Evolutionary conservation across 2,329 filamentous ascomycete genomes (phyloP).

Genomic region (Cryphonectria radicalis): DNA sequence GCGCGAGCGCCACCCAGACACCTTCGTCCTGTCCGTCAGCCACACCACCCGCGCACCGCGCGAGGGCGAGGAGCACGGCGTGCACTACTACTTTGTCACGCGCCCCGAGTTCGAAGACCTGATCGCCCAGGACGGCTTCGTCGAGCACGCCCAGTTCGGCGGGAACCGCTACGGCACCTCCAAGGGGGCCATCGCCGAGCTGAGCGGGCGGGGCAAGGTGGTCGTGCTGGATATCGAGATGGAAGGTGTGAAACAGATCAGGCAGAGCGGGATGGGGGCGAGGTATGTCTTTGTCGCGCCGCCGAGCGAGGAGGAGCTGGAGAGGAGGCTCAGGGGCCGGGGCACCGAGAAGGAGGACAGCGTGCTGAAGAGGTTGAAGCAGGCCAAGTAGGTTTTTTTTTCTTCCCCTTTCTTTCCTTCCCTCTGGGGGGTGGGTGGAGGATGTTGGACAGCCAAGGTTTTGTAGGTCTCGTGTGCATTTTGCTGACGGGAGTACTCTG

Average conservation of each 20-base stretch:
- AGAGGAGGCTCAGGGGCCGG: constrained; percentile 72
- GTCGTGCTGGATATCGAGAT: constrained; percentile 96
- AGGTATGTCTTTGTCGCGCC: constrained; percentile 86
- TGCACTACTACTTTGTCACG: constrained; percentile 80
- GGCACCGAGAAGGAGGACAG: constrained; percentile 79
- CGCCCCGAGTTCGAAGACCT: constrained; percentile 70
- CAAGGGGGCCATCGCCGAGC: constrained; percentile 76
- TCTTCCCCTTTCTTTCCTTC: not conserved
- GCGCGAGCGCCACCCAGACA: constrained; percentile 56
- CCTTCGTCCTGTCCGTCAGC: constrained; percentile 61
- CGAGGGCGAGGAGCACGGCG: constrained; percentile 73
- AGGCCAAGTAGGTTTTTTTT: constrained; percentile 55
- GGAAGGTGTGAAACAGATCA: constrained; percentile 97
- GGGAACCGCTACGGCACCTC: constrained; percentile 88
- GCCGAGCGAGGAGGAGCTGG: constrained; percentile 74
- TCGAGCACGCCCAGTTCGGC: constrained; percentile 84
- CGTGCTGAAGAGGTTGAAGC: constrained; percentile 69
- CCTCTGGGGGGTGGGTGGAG: not conserved
- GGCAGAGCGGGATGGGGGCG: constrained; percentile 72
- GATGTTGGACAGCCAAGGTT: not conserved
- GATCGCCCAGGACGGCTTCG: constrained; percentile 72
- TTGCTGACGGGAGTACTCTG: constrained; percentile 8
- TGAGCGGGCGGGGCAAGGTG: constrained; percentile 70
- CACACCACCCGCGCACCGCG: constrained; percentile 84
- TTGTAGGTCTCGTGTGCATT: not conserved